Conservation (phyloP, 192 early-diverging fungal species). For the Gonapodya sp. region DNA sequence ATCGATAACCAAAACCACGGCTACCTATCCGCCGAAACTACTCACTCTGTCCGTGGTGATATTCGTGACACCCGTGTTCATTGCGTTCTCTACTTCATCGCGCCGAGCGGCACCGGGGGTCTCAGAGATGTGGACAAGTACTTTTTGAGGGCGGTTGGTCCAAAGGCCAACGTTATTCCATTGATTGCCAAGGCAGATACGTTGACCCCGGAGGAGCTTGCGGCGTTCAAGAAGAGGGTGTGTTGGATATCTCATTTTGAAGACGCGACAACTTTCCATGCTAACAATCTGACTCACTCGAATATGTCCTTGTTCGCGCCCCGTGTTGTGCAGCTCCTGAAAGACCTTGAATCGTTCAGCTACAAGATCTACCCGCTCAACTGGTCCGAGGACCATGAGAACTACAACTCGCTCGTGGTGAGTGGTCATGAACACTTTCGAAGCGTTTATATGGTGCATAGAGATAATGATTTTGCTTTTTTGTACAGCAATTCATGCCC, state of each 20-base stretch:
- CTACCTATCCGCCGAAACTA: constrained; percentile 79
- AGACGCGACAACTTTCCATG: too few relatives aligned
- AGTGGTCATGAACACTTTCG: neutral
- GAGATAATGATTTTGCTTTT: neutral
- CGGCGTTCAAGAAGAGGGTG: constrained; percentile 79
- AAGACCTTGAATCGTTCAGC: constrained; percentile 51
- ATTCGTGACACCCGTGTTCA: constrained; percentile 94
- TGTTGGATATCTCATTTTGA: constrained; percentile 24
- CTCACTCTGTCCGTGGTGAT: constrained; percentile 74
- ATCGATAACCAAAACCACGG: constrained; percentile 91
- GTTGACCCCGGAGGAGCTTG: constrained; percentile 74
- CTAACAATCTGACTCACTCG: neutral
- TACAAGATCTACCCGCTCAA: constrained; percentile 63
- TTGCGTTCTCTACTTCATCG: constrained; percentile 94
- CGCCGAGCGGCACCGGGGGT: constrained; percentile 88
- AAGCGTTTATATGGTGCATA: constrained; percentile 27
- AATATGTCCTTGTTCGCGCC: neutral
- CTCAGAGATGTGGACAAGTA: constrained; percentile 82
- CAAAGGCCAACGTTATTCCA: constrained; percentile 90
- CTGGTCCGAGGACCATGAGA: constrained; percentile 63
- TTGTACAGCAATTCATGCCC: constrained; percentile 61
- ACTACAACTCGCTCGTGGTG: constrained; percentile 51
- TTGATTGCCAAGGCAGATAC: constrained; percentile 92
- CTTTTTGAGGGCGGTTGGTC: constrained; percentile 79
- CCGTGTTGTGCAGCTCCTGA: constrained; percentile 33